Base-by-base conservation (phyloP, 768 basidiomycete genomes). In the Suillus cothurnatus region DNA sequence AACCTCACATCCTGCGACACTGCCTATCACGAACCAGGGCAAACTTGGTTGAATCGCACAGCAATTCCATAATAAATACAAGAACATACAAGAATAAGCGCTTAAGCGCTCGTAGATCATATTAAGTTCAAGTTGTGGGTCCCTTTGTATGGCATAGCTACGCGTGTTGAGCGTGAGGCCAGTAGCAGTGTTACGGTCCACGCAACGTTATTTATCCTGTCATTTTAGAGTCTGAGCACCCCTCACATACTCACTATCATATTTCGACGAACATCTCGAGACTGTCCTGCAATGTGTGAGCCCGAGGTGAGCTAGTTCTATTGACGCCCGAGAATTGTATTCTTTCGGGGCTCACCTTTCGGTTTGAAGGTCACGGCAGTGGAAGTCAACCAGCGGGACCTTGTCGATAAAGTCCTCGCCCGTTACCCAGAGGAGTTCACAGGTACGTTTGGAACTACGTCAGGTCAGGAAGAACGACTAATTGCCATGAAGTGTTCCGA, bases 401-500 rank as follows among this genome's bases (percentile, higher is more conserved):
- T 69, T 50, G 68, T 69, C n/a, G 63, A 69, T 41, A 69, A 69
- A 47, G 63, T 69, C 15, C 68, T 69, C 1, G 66, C 68, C 39
- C 63, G 68, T 58, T 69, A 69, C 38, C 68, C 68, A 28, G 66
- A 64, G 41, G 68, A 69, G n/a, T 67, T 67, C 34, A 67, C 68
- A 34, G 68, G 68, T 67, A 32, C 21, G 12, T 55, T 55, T 32
- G 32, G 31, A 32, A 14, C 53, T n/a, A 55, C 6, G 5, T 15
- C 21, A n/a, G 21, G 53, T 34, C 31, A 2, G 21, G 32, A 34
- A n/a, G 19, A 7, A n/a, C 12, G 31, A 55, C 32, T 55, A 3
- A 55, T 32, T 34, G 21, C 12, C 6, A n/a, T 55, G 21, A 32
- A 77, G 83, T 86, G 47, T 81, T 83, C 62, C 73, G 86, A 58